These are phyloP conservation scores for Decorospora gaudefroyi DNA, from an alignment of 2,329 filamentous ascomycete species.

Conservation along the genomic window DNA sequence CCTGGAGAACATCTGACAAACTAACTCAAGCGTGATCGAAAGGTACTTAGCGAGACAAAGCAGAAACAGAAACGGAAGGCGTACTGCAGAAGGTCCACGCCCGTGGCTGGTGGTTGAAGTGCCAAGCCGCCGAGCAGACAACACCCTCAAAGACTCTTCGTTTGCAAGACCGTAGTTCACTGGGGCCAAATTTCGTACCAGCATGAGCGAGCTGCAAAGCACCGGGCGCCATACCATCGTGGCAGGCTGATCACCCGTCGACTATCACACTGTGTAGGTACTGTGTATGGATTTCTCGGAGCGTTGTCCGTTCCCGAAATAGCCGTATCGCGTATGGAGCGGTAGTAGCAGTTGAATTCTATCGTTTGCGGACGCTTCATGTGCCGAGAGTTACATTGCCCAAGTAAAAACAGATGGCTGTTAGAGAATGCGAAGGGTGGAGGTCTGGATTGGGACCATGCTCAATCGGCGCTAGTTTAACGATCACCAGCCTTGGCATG, in stretches of 20 bases:
- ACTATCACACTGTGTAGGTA: no score
- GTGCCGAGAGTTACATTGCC: not conserved
- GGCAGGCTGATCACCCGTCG: constrained; percentile 16
- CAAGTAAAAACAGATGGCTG: not conserved
- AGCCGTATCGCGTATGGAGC: not conserved
- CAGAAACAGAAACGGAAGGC: no score
- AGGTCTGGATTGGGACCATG: constrained; percentile 10
- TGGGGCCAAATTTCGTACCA: constrained; percentile 1
- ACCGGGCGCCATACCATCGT: constrained; percentile 4
- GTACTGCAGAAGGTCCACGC: not conserved
- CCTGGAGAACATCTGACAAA: not conserved
- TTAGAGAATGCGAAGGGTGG: constrained; percentile 2
- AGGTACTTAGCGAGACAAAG: not conserved
- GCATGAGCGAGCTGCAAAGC: constrained; percentile 2
- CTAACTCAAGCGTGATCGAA: not conserved
- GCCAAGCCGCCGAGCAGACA: constrained; percentile 1
- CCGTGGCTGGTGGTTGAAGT: not conserved
- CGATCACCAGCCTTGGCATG: constrained; percentile 4
- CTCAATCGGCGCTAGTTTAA: constrained; percentile 10
- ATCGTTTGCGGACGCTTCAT: not conserved
- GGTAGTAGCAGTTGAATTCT: not conserved
- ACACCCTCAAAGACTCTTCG: not conserved
- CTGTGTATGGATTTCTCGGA: not conserved
- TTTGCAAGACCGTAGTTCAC: not conserved
- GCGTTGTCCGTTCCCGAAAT: constrained; percentile 8